Evolutionary conservation across 2,329 filamentous ascomycete genomes (phyloP), one percentile per base, ranked within the genome.

Genomic region (Zarea fungicola): DNA sequence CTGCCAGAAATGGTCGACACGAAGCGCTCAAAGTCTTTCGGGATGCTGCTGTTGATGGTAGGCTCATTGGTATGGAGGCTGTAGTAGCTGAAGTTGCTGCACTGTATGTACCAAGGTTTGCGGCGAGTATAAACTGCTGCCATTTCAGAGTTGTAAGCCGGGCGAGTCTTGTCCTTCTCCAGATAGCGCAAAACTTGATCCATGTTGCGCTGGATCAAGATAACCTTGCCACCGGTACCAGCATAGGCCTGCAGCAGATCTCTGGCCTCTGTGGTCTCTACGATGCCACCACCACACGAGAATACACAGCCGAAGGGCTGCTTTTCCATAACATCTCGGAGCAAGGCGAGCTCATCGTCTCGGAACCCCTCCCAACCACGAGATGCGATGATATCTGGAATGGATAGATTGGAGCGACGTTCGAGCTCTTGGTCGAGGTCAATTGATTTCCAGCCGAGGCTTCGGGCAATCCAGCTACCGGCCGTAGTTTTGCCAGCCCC

Each of bases 401-500:
- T 96, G 0, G 84, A 82, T 70, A 83, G 84, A 14, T 83, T 83
- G 49, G 83, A 76, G 19, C 80, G 79, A 32, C 74, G 75, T 67
- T 99, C 93, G 14, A 99, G 77, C 62, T 95, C 89, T 2, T 83
- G 81, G 63, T 99, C 93, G 23, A 99, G 77, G 62, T 99, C 93
- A 47, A 95, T 71, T 52, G 96, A 84, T 6, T 86, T 83, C 62
- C 89, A 83, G 42, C 83, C 80, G 1, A 97, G 73, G 23, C 86
- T 78, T 52, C 80, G 80, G 1, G 87, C 84, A 60, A 93, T 85
- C 89, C 91, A 96, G 13, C 81, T 79, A 46, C 93, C 93, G 29
- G 88, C 86, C 1, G 93, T 99, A 0, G 93, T 96, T 72, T 99
- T 99, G 22, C 93, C 93, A 34, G 91, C 93, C 49, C 93, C 93